Percentiles rank a stretch among this genome's conserved stretches.
Conservation (phyloP, 2,329 filamentous ascomycete species). For the Raffaelea ambrosiae region DNA sequence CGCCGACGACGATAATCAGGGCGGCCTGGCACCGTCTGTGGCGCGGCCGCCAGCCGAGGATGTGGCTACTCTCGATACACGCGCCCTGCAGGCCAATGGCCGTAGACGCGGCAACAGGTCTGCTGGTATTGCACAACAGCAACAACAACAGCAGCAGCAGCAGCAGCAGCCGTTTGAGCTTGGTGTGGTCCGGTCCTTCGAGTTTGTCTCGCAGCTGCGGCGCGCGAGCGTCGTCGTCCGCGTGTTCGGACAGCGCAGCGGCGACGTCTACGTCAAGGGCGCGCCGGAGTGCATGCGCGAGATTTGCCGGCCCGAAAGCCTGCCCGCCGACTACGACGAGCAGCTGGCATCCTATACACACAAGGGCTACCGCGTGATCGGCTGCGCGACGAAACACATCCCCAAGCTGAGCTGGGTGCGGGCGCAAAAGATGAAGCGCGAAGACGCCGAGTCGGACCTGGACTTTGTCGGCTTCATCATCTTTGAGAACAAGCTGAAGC, state of each 20-base stretch:
- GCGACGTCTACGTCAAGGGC: constrained; percentile 88
- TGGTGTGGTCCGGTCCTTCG: constrained; percentile 83
- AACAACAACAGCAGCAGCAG: not conserved
- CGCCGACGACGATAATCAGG: constrained; percentile 57
- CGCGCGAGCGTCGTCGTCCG: constrained; percentile 89
- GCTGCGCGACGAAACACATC: constrained; percentile 83
- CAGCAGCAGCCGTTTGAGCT: constrained; percentile 57
- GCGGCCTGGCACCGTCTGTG: constrained; percentile 75
- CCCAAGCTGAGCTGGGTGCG: constrained; percentile 88
- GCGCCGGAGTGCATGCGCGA: constrained; percentile 94
- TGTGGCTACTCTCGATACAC: constrained; percentile 12
- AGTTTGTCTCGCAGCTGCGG: constrained; percentile 88
- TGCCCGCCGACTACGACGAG: constrained; percentile 85
- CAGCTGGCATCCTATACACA: constrained; percentile 87
- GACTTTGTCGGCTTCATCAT: constrained; percentile 95
- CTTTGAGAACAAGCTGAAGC: constrained; percentile 97
- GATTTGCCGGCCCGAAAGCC: constrained; percentile 76
- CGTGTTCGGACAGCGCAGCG: constrained; percentile 76
- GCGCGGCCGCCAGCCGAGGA: constrained; percentile 62
- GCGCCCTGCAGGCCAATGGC: not conserved
- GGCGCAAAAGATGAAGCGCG: constrained; percentile 83
- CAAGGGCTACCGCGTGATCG: constrained; percentile 92
- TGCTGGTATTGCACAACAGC: too few species aligned
- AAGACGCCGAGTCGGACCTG: constrained; percentile 74
- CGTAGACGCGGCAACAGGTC: too few species aligned